Evolutionary conservation across 441 rosid species (phyloP).

Genomic region (Syzygium syzygioides): DNA sequence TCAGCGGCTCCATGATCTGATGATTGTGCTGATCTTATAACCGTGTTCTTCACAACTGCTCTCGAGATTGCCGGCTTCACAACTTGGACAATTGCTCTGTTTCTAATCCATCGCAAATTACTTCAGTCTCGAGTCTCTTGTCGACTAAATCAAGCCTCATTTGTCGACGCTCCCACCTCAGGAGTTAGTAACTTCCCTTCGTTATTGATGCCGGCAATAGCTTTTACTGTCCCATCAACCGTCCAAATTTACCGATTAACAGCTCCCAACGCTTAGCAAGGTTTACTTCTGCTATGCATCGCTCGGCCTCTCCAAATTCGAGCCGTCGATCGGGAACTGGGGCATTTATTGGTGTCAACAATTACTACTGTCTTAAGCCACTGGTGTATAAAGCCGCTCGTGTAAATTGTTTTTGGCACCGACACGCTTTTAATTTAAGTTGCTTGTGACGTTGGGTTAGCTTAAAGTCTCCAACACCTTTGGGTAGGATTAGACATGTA

Average conservation of each 20-base stretch:
- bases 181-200: background rate
- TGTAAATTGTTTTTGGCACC: background rate
- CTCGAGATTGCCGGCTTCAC: background rate
- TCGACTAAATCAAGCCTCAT: background rate
- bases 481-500: background rate
- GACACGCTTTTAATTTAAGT: background rate
- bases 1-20: background rate
- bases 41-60: background rate
- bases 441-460: background rate
- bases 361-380: background rate
- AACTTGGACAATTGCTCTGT: background rate
- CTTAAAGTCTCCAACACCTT: background rate
- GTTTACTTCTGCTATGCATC: background rate
- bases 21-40: background rate
- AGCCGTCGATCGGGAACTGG: background rate
- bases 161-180: rapidly evolving
- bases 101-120: background rate
- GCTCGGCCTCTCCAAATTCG: background rate
- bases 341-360: background rate
- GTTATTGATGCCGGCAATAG: background rate
- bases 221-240: background rate
- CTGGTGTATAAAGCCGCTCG: background rate
- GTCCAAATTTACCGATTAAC: background rate
- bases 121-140: background rate
- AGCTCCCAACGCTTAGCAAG: background rate